Conservation (phyloP, 805 yeast species). For the Wickerhamomyces bovis region DNA sequence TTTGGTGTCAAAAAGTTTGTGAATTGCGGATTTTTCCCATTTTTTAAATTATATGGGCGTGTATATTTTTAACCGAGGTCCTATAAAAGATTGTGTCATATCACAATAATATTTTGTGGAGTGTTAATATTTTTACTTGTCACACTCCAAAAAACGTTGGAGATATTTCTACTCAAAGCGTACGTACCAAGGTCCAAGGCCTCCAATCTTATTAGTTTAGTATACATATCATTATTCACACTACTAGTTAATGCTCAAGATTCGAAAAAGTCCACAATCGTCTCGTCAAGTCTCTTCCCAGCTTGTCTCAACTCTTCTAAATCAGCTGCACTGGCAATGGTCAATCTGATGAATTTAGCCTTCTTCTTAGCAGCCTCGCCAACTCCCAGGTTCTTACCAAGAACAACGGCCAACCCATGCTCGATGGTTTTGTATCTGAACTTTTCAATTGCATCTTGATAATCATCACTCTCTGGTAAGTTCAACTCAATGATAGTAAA, state of each 20-base stretch:
- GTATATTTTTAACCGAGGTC: neutral
- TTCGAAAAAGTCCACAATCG: conserved; percentile 12
- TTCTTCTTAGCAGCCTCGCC: conserved; percentile 34
- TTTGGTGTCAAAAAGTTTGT: neutral
- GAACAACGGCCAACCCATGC: conserved; percentile 48
- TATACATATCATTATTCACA: too few relatives aligned
- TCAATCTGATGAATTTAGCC: conserved; percentile 49
- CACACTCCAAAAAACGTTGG: too few relatives aligned
- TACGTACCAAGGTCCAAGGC: too few relatives aligned
- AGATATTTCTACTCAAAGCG: too few relatives aligned
- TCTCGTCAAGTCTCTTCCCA: conserved; percentile 11
- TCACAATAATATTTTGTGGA: neutral
- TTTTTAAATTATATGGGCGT: neutral
- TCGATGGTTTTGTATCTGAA: conserved; percentile 37
- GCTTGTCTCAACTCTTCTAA: conserved; percentile 42
- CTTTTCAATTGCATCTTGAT: conserved; percentile 34
- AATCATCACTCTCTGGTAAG: conserved; percentile 23
- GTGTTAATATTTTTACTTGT: too few relatives aligned
- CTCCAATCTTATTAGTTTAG: too few relatives aligned
- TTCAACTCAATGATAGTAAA: conserved; percentile 50
- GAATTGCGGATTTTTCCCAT: neutral
- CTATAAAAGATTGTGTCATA: neutral
- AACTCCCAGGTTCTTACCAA: conserved; percentile 53
- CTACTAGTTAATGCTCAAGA: neutral
- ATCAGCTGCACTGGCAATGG: conserved; percentile 46